phyloP scores from a whole-genome alignment of 352 stramenopile species.

The Phytophthora sansomeana region DNA sequence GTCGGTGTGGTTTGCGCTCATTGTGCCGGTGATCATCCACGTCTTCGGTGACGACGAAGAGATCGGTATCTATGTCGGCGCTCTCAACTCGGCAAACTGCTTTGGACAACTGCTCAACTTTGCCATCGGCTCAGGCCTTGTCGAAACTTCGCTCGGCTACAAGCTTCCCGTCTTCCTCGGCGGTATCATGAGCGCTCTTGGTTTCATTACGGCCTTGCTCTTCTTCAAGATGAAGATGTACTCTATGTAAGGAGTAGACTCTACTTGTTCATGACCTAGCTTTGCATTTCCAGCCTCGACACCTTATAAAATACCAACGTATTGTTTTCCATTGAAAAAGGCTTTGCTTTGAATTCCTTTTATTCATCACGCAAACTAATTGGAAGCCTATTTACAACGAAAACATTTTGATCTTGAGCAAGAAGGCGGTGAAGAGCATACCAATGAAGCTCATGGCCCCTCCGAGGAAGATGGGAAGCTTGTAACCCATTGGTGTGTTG shows the following conservation, averaged over 20 bases:
- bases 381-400: conserved; percentile 45
- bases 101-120: conserved; percentile 78
- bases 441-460: conserved; percentile 35
- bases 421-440: conserved; percentile 47
- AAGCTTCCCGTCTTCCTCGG: conserved; percentile 70
- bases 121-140: conserved; percentile 51
- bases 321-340: neutral
- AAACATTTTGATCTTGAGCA: conserved; percentile 57
- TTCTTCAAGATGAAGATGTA: conserved; percentile 78
- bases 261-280: too few species aligned
- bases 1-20: conserved; percentile 52
- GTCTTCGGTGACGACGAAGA: conserved; percentile 53
- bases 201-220: conserved; percentile 56
- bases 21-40: conserved; percentile 71
- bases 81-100: conserved; percentile 77
- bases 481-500: conserved; percentile 30
- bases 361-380: too few species aligned
- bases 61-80: conserved; percentile 71
- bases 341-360: neutral
- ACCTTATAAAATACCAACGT: conserved; percentile 11
- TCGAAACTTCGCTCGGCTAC: conserved; percentile 69
- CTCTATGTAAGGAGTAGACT: conserved; percentile 57
- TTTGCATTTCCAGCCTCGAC: too few species aligned
- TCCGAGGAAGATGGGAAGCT: conserved; percentile 31
- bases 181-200: conserved; percentile 59